Conservation (phyloP, 208 protist species). For the Endotrypanum monterogeii region DNA sequence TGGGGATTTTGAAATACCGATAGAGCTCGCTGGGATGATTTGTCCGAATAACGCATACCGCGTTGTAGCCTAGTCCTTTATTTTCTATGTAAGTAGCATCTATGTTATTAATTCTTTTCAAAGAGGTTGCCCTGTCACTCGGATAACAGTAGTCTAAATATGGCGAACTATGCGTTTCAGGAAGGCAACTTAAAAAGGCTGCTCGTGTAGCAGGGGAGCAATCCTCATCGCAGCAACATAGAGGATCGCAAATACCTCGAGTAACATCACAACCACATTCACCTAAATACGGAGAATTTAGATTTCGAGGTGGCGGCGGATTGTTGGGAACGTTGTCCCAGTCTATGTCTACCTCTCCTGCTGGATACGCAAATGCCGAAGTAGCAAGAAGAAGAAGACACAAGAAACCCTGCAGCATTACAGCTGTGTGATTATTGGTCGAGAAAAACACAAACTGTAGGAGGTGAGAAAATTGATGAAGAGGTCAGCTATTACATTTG, state of each 20-base stretch:
- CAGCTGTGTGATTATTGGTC: background rate
- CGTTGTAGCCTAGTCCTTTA: conserved; percentile 29
- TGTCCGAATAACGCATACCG: conserved; percentile 60
- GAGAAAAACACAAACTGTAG: background rate
- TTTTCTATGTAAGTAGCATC: conserved; percentile 46
- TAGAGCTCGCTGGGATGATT: conserved; percentile 69
- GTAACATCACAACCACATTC: conserved; percentile 78
- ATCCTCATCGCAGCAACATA: conserved; percentile 82
- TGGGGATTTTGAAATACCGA: conserved; percentile 71
- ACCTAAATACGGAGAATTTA: conserved; percentile 77
- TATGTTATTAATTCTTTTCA: conserved; percentile 47
- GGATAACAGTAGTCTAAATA: conserved; percentile 63
- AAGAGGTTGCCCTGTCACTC: conserved; percentile 34
- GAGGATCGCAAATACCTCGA: conserved; percentile 62
- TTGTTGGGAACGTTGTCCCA: conserved; percentile 45
- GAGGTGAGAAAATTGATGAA: conserved; percentile 3
- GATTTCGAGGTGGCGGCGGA: conserved; percentile 38
- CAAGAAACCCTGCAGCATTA: conserved; percentile 4
- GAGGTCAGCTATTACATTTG: background rate
- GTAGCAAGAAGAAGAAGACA: conserved; percentile 2
- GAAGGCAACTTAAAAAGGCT: conserved; percentile 58
- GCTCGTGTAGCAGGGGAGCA: conserved; percentile 35
- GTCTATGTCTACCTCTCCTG: conserved; percentile 34
- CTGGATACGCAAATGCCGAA: conserved; percentile 30
- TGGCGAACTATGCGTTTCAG: conserved; percentile 49